Percentiles rank a stretch among this genome's conserved stretches.
Evolutionary conservation across 768 basidiomycete species (phyloP).

Genomic region (Chalciporus piperatus): DNA sequence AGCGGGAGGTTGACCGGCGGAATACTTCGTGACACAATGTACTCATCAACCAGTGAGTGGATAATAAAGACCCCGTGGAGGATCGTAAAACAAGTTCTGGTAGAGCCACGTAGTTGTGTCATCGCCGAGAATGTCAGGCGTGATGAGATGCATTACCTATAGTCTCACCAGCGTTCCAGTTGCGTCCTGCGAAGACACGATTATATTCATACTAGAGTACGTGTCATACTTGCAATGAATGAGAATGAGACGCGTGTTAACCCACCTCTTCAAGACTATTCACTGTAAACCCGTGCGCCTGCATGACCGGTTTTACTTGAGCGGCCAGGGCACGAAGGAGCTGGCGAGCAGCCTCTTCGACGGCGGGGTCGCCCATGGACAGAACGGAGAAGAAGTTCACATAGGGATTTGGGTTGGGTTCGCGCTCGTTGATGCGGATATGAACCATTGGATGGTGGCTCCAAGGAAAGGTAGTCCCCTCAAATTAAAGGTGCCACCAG

Average conservation of each 20-base stretch:
- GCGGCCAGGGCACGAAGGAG: slow-evolving; percentile 77
- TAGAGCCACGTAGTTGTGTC: not conserved
- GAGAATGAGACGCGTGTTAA: not conserved
- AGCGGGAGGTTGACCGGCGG: not conserved
- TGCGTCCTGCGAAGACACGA: slow-evolving; percentile 73
- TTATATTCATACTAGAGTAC: slow-evolving; percentile 70
- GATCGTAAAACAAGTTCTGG: slow-evolving; percentile 74
- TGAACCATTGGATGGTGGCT: slow-evolving; percentile 52
- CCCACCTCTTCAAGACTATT: slow-evolving; percentile 82
- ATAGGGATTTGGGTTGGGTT: slow-evolving; percentile 70
- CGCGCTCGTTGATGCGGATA: slow-evolving; percentile 63
- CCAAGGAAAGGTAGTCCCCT: not conserved
- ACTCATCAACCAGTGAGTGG: slow-evolving; percentile 68
- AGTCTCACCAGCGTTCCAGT: slow-evolving; percentile 83
- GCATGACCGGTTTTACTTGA: slow-evolving; percentile 83
- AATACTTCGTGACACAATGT: slow-evolving; percentile 81
- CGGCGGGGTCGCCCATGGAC: slow-evolving; percentile 36
- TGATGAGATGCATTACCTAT: slow-evolving; percentile 46
- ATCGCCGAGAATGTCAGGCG: not conserved
- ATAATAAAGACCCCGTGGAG: slow-evolving; percentile 55
- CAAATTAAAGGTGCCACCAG: too few relatives aligned
- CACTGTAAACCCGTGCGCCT: slow-evolving; percentile 67
- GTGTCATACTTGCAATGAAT: not conserved
- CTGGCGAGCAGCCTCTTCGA: slow-evolving; percentile 65
- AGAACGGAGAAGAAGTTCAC: slow-evolving; percentile 75